Percentiles rank a stretch among this genome's conserved stretches.
phyloP scores from a whole-genome alignment of 495 filamentous ascomycete species.

The Podospora australis region DNA sequence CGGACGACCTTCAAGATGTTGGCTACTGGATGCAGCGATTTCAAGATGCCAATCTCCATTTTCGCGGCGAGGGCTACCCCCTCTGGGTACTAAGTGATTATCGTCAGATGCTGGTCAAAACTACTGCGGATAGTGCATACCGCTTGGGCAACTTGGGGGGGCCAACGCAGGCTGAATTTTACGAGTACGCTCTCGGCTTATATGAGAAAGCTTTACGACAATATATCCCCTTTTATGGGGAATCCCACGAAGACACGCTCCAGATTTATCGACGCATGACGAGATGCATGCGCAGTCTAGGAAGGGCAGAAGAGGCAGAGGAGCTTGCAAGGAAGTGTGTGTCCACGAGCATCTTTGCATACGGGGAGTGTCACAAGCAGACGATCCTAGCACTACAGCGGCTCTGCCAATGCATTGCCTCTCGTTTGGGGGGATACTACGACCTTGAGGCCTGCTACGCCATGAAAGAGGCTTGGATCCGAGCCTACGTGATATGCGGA shows the following conservation, averaged over 20 bases:
- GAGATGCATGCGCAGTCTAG: background rate
- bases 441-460: background rate
- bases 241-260: background rate
- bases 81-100: background rate
- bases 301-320: background rate
- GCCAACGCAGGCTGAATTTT: background rate
- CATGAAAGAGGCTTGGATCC: background rate
- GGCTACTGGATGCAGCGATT: background rate
- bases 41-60: background rate
- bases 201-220: background rate
- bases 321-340: background rate
- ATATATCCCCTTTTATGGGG: background rate
- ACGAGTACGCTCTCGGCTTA: background rate
- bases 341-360: background rate
- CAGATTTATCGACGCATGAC: background rate
- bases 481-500: background rate
- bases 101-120: background rate
- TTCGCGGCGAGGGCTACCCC: background rate
- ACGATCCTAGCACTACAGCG: background rate
- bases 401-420: background rate
- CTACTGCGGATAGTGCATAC: background rate
- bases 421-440: background rate
- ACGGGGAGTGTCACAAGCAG: background rate
- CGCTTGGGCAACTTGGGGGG: background rate
- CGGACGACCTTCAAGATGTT: background rate